These are phyloP conservation scores for Phylloporus arenicola DNA, from an alignment of 768 basidiomycete genomes.

Conservation along the genomic window DNA sequence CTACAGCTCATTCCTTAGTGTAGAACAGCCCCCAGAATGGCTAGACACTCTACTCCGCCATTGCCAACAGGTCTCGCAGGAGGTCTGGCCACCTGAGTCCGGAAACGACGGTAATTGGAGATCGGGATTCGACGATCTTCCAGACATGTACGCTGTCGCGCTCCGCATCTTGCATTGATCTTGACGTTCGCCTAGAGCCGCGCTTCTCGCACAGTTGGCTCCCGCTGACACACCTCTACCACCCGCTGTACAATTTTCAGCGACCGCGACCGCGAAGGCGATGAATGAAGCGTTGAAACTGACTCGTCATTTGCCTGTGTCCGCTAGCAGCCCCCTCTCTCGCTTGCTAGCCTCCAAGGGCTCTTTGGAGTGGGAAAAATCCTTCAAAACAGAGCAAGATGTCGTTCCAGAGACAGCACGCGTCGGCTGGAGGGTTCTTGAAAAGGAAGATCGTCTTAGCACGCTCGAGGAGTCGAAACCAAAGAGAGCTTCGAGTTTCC, in stretches of 20 bases:
- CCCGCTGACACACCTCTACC: conserved; percentile 51
- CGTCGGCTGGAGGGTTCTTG: conserved; percentile 68
- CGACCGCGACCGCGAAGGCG: conserved; percentile 53
- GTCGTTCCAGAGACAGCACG: conserved; percentile 47
- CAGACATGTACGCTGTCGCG: conserved; percentile 50
- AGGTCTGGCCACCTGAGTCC: conserved; percentile 42
- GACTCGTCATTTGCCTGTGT: conserved; percentile 53
- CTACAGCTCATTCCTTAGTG: conserved; percentile 15
- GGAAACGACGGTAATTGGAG: conserved; percentile 33
- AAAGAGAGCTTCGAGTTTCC: conserved; percentile 46
- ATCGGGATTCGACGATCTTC: conserved; percentile 43
- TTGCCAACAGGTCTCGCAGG: conserved; percentile 46
- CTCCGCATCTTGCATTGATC: background rate
- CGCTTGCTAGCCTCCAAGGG: conserved; percentile 66
- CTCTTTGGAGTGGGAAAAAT: conserved; percentile 69
- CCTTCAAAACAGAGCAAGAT: conserved; percentile 52
- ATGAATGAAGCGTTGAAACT: conserved; percentile 57
- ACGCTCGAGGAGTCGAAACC: conserved; percentile 39
- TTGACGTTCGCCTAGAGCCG: conserved; percentile 31
- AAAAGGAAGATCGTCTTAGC: conserved; percentile 40
- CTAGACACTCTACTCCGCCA: conserved; percentile 51
- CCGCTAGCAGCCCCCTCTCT: conserved; percentile 62
- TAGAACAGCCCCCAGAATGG: conserved; percentile 62
- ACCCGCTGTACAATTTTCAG: conserved; percentile 43
- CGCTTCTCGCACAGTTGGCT: conserved; percentile 39